phyloP scores from a whole-genome alignment of 164 flowering plant species.

The Piper longum region DNA sequence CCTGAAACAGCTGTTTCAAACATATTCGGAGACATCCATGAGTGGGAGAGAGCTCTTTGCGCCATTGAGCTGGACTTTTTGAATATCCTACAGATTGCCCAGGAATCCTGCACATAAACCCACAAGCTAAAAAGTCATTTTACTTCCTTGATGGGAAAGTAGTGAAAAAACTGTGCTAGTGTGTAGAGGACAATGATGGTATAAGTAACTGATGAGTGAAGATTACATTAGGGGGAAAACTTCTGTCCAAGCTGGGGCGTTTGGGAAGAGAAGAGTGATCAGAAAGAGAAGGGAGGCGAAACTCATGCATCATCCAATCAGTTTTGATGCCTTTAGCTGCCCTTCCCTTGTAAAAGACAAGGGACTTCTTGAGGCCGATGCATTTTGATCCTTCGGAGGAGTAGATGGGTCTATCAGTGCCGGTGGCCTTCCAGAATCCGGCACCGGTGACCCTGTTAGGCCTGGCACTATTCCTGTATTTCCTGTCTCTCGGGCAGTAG shows the following conservation, averaged over 20 bases:
- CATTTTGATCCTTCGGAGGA: conserved; percentile 71
- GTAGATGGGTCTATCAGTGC: conserved; percentile 87
- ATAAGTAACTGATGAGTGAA: neutral
- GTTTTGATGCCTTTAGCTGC: conserved; percentile 94
- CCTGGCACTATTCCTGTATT: conserved; percentile 80
- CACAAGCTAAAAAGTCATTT: neutral
- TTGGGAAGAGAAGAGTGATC: conserved; percentile 28
- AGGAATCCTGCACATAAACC: conserved; percentile 51
- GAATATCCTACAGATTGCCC: conserved; percentile 98
- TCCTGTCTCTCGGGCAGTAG: conserved; percentile 89
- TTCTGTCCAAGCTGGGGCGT: conserved; percentile 32
- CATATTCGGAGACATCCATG: conserved; percentile 43
- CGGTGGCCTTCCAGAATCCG: conserved; percentile 98
- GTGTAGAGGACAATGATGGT: neutral
- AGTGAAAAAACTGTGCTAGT: no score
- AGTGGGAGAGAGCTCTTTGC: conserved; percentile 69
- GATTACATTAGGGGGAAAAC: conserved; percentile 51
- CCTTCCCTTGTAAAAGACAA: conserved; percentile 89
- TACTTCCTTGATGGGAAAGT: no score
- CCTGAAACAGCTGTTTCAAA: conserved; percentile 23
- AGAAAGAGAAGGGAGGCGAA: conserved; percentile 59
- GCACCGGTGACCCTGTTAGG: conserved; percentile 91
- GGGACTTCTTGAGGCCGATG: conserved; percentile 93
- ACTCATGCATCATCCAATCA: conserved; percentile 99
- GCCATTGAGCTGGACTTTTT: conserved; percentile 75